Evolutionary conservation across 805 yeast species (phyloP), one percentile per base, ranked within the genome.

Genomic region (Teunomyces aglyptinius): DNA sequence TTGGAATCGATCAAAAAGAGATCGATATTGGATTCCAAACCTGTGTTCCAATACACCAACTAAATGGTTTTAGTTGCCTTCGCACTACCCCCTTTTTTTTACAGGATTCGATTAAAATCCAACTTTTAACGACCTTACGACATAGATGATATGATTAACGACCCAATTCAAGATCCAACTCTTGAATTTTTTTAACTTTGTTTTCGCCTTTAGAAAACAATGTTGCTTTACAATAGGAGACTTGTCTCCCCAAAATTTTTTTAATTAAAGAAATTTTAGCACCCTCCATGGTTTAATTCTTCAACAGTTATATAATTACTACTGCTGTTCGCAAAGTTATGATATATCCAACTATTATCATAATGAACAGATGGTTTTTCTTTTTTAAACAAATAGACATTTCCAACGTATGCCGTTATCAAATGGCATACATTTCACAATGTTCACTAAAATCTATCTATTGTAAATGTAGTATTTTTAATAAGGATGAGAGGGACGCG

Each of bases 91-190:
- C 31, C 31, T 24, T 29, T 19, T 29, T 41, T 33, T 38, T 32
- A 34, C 39, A 32, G 43, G 43, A 44, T 44, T 50, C 61, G 61
- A 51, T 60, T 61, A 60, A 62, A 61, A 62, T 67, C 73, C 72
- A 68, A 67, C 72, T 67, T 67, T 64, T 60, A 59, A 60, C 60
- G 64, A 59, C 60, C 55, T 48, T 47, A 52, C 45, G 53, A 49
- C 51, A 51, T 49, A 49, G 51, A 49, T 51, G 42, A 28, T 36
- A 49, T 45, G 55, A 51, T 46, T 48, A 40, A 47, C 44, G 50
- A 51, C 49, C 46, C 48, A 46, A 42, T 46, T 48, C 49, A 47
- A 47, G 52, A 49, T 49, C 53, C 54, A 44, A 49, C 52, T 49
- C 51, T 52, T 49, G 47, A 43, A 36, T 24, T 32, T 15, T 10